Percentiles rank a stretch among this genome's conserved stretches.
Evolutionary conservation across 2,329 filamentous ascomycete genomes (phyloP).

Genomic region (Xylaria sp.): DNA sequence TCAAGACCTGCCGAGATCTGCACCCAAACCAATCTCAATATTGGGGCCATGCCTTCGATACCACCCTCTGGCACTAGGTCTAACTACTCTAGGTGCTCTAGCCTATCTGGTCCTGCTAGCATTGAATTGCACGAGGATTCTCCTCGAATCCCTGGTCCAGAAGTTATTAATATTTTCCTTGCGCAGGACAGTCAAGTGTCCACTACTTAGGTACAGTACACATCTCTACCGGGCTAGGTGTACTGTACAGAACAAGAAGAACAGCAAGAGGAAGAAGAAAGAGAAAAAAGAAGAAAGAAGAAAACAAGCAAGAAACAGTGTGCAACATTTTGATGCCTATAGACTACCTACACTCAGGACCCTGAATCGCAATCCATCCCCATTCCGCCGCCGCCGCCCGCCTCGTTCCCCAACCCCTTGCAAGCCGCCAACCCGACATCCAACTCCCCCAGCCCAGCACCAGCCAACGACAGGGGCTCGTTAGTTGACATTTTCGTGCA

Average conservation of each 20-base stretch:
- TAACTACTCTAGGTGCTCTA: constrained; percentile 3
- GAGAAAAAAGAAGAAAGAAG: not conserved
- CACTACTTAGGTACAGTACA: not conserved
- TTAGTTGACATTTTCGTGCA: constrained; percentile 20
- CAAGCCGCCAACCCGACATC: constrained; percentile 41
- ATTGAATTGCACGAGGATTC: constrained; percentile 23
- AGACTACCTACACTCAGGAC: constrained; percentile 13
- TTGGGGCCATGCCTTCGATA: constrained; percentile 19
- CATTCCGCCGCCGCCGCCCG: not conserved
- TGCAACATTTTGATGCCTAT: too few species aligned
- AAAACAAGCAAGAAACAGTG: constrained; percentile 2
- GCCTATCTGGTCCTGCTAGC: constrained; percentile 4
- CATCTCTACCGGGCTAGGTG: not conserved
- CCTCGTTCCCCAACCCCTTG: constrained; percentile 36
- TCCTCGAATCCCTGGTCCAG: constrained; percentile 25
- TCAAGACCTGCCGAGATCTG: constrained; percentile 30
- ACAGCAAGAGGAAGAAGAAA: not conserved
- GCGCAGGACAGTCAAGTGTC: not conserved
- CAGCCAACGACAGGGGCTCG: constrained; percentile 27
- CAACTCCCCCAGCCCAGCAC: not conserved
- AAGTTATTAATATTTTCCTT: constrained; percentile 21
- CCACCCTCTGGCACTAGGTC: constrained; percentile 2
- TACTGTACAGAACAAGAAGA: not conserved
- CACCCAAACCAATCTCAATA: constrained; percentile 17
- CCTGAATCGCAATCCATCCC: constrained; percentile 6